These are phyloP conservation scores for Colletotrichum tamarilloi DNA, from an alignment of 2,329 filamentous ascomycete genomes.

Conservation along the genomic window DNA sequence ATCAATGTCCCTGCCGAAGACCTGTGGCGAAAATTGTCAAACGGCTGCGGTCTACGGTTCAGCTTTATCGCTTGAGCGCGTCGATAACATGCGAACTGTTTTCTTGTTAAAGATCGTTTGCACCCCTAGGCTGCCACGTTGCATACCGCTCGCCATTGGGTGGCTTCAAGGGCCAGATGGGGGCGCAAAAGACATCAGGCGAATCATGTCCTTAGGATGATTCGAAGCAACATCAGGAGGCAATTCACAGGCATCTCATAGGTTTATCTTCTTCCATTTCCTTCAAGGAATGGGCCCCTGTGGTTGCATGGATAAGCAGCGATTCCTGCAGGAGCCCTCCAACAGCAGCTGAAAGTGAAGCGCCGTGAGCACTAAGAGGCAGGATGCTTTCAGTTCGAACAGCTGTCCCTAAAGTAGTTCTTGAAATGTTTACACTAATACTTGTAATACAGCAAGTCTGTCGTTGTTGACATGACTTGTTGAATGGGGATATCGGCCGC, in stretches of 20 bases:
- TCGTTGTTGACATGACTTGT: constrained; percentile 32
- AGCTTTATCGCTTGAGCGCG: too few relatives aligned
- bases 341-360: neutral
- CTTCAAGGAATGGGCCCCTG: neutral
- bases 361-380: too few relatives aligned
- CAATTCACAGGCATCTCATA: neutral
- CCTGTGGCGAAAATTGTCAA: neutral
- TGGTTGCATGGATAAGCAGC: neutral
- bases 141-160: neutral
- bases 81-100: too few relatives aligned
- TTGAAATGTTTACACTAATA: too few relatives aligned
- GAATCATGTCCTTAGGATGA: neutral
- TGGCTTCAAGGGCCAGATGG: neutral
- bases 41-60: too few relatives aligned
- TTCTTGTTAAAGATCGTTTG: neutral
- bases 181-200: neutral
- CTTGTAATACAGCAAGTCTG: constrained; percentile 18
- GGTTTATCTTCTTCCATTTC: neutral
- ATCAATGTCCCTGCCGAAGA: too few relatives aligned
- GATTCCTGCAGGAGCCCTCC: neutral
- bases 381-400: too few relatives aligned
- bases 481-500: constrained; percentile 26
- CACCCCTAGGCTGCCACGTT: neutral
- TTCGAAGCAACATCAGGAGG: too few relatives aligned
- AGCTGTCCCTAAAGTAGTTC: too few relatives aligned